These are phyloP conservation scores for Tardiomyces blankii DNA, from an alignment of 1,139 yeast genomes.

Conservation along the genomic window DNA sequence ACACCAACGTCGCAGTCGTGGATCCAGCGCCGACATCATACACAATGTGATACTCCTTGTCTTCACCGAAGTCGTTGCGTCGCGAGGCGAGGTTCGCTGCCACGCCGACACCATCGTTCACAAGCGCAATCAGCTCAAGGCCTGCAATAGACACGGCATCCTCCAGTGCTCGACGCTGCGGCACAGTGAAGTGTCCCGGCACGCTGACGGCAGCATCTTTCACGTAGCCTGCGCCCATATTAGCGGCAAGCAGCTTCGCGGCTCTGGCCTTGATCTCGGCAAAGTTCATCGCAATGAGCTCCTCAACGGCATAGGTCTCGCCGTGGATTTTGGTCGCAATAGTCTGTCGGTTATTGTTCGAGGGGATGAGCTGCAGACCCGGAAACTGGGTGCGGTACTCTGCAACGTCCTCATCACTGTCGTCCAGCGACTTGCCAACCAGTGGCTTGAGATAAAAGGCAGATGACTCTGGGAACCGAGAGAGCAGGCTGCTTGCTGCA, in stretches of 20 bases:
- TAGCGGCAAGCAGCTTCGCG: conserved; percentile 31
- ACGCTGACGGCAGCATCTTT: conserved; percentile 66
- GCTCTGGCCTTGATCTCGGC: conserved; percentile 61
- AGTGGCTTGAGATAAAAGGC: conserved; percentile 57
- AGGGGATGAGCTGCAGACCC: conserved; percentile 44
- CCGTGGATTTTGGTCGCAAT: conserved; percentile 44
- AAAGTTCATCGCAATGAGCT: conserved; percentile 73
- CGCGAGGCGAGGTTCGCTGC: conserved; percentile 65
- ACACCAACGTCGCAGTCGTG: conserved; percentile 73
- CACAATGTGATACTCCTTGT: conserved; percentile 52
- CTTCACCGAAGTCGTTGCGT: conserved; percentile 27
- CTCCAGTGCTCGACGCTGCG: conserved; percentile 57
- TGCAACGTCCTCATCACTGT: conserved; percentile 26
- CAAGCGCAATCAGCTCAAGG: conserved; percentile 50
- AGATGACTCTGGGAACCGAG: conserved; percentile 67
- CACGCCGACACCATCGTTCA: conserved; percentile 86
- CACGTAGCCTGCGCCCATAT: conserved; percentile 26
- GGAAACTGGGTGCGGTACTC: conserved; percentile 45
- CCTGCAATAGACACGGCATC: conserved; percentile 72
- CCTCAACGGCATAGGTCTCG: conserved; percentile 54
- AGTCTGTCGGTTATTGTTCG: conserved; percentile 37
- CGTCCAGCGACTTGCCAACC: conserved; percentile 52
- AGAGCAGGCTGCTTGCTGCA: conserved; percentile 55
- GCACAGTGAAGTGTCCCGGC: conserved; percentile 58
- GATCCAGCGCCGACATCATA: conserved; percentile 94